Evolutionary conservation across 2,329 filamentous ascomycete species (phyloP).

Genomic region (Venturiaceae sp.): DNA sequence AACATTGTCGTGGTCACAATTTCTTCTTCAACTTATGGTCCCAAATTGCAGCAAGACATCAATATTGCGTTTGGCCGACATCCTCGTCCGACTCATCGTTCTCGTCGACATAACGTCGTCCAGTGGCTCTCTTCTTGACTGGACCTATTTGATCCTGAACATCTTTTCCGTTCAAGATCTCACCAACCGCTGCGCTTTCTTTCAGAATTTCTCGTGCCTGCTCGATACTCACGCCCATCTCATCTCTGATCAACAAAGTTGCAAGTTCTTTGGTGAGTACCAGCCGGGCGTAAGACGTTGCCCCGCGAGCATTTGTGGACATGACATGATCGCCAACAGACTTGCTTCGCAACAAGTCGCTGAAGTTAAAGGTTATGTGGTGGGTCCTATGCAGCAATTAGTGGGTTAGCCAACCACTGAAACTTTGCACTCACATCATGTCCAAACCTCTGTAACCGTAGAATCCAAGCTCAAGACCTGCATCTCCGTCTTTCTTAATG

Average conservation of each 20-base stretch:
- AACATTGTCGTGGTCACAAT: too few species aligned
- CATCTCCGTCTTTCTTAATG: not conserved
- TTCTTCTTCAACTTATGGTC: not conserved
- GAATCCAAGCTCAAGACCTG: constrained; percentile 52
- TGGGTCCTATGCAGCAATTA: not conserved
- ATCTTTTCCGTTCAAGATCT: constrained; percentile 44
- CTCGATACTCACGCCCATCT: constrained; percentile 39
- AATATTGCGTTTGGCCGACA: not conserved
- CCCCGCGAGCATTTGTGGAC: constrained; percentile 13
- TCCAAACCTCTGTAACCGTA: constrained; percentile 69
- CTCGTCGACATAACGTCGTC: not conserved
- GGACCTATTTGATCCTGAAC: not conserved
- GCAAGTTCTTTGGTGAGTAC: constrained; percentile 64
- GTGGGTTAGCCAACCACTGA: constrained; percentile 1
- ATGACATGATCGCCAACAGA: constrained; percentile 19
- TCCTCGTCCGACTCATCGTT: not conserved
- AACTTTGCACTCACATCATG: constrained; percentile 45
- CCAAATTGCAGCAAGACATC: too few species aligned
- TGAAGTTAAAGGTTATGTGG: constrained; percentile 17
- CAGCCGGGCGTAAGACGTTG: constrained; percentile 25
- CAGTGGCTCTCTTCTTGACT: not conserved
- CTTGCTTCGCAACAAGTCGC: constrained; percentile 17
- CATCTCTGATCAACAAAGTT: constrained; percentile 46
- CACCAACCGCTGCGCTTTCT: constrained; percentile 58
- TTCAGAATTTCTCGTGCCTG: constrained; percentile 47